phyloP scores from a whole-genome alignment of 1,139 yeast species.

The Sugiyamaella grinbergsii region DNA sequence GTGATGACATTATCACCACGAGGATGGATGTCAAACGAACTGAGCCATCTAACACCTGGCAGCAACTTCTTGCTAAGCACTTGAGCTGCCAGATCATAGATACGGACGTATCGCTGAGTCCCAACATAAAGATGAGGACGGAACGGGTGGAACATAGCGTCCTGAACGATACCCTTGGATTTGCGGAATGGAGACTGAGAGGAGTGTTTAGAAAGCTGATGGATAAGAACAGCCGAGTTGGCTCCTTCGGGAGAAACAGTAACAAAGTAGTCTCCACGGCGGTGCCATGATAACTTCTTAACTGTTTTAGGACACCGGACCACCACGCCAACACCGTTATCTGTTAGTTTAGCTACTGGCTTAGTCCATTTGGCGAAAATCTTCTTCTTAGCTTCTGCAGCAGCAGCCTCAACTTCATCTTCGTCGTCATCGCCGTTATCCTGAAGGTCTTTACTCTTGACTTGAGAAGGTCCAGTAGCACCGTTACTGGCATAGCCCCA shows the following conservation, averaged over 20 bases:
- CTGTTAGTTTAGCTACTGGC: conserved; percentile 65
- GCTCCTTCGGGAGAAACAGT: conserved; percentile 90
- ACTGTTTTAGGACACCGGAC: conserved; percentile 69
- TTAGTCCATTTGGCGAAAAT: conserved; percentile 82
- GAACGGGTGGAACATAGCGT: conserved; percentile 95
- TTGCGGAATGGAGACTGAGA: conserved; percentile 97
- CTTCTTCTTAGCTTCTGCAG: conserved; percentile 50
- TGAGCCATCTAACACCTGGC: conserved; percentile 97
- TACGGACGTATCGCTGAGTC: conserved; percentile 86
- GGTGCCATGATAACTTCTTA: conserved; percentile 90
- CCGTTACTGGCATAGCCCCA: conserved; percentile 70
- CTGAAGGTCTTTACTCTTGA: conserved; percentile 32
- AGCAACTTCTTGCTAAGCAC: conserved; percentile 75
- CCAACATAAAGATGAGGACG: conserved; percentile 93
- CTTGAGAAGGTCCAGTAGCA: conserved; percentile 37
- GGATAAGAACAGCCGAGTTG: conserved; percentile 86
- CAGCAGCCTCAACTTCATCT: conserved; percentile 39
- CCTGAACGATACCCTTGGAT: conserved; percentile 92
- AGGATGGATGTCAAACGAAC: conserved; percentile 91
- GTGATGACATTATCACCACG: conserved; percentile 93
- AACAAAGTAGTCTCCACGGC: conserved; percentile 95
- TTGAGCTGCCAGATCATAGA: conserved; percentile 89
- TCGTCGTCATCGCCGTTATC: conserved; percentile 38
- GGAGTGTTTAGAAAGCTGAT: conserved; percentile 89
- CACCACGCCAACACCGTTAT: conserved; percentile 72